These are phyloP conservation scores for Aspergillus calidoustus DNA, from an alignment of 2,329 filamentous ascomycete species.

Conservation along the genomic window DNA sequence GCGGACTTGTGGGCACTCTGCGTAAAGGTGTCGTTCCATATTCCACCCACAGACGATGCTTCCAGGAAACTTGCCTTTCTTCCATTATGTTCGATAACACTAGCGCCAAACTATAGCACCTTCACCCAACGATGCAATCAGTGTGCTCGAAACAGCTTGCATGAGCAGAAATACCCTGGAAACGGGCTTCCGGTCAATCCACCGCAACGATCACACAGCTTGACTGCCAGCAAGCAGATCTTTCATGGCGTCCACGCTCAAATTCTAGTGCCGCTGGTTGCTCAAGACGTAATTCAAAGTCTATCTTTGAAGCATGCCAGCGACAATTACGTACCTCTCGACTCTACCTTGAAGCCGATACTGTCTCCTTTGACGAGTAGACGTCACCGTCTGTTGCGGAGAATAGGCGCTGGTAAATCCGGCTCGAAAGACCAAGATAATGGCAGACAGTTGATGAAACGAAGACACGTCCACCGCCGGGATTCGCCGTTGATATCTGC, in stretches of 20 bases:
- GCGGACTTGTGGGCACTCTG: slow-evolving; percentile 42
- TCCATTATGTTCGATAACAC: slow-evolving; percentile 39
- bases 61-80: slow-evolving; percentile 32
- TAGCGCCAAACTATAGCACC: slow-evolving; percentile 36
- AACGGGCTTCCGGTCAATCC: slow-evolving; percentile 34
- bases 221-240: slow-evolving; percentile 30
- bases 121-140: slow-evolving; percentile 28
- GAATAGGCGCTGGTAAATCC: slow-evolving; percentile 15
- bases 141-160: neutral
- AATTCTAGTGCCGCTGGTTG: slow-evolving; percentile 25
- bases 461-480: slow-evolving; percentile 1
- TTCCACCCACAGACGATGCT: slow-evolving; percentile 3
- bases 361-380: slow-evolving; percentile 21
- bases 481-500: slow-evolving; percentile 1
- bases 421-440: slow-evolving; percentile 19
- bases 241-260: slow-evolving; percentile 17
- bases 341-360: slow-evolving; percentile 27
- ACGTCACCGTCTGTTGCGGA: slow-evolving; percentile 16
- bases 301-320: slow-evolving; percentile 19
- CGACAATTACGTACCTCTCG: slow-evolving; percentile 27
- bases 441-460: slow-evolving; percentile 4
- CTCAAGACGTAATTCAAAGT: slow-evolving; percentile 24
- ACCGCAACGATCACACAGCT: slow-evolving; percentile 32
- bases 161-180: slow-evolving; percentile 24
- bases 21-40: slow-evolving; percentile 29